Conservation (phyloP, 441 rosid species). For the Syzygium malaccense region DNA sequence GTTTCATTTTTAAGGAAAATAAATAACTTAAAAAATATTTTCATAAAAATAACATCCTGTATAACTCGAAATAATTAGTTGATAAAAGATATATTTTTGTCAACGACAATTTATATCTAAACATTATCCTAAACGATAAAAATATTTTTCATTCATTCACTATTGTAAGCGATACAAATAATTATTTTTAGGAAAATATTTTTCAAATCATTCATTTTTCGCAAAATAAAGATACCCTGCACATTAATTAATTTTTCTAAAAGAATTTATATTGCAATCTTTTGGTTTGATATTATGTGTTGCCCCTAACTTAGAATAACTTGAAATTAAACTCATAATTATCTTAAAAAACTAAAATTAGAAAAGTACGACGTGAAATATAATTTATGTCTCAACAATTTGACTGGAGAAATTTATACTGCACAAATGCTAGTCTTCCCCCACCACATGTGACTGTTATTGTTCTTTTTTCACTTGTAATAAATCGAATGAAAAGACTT, state of each 20-base stretch:
- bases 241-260: background rate
- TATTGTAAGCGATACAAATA: background rate
- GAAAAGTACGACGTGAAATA: background rate
- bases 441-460: background rate
- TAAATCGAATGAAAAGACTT: background rate
- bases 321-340: background rate
- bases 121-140: background rate
- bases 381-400: background rate
- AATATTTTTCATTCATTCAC: background rate
- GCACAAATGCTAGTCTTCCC: background rate
- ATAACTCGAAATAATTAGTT: background rate
- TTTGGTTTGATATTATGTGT: background rate
- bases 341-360: background rate
- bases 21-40: background rate
- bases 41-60: background rate
- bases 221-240: accelerated
- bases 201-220: background rate
- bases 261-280: background rate
- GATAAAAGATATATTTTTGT: background rate
- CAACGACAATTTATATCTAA: background rate
- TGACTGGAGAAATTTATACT: background rate
- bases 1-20: background rate
- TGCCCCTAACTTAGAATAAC: background rate
- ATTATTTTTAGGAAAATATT: background rate
- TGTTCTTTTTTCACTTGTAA: background rate